Base-by-base conservation (phyloP, 257 asterid species). In the Solanum boliviense region DNA sequence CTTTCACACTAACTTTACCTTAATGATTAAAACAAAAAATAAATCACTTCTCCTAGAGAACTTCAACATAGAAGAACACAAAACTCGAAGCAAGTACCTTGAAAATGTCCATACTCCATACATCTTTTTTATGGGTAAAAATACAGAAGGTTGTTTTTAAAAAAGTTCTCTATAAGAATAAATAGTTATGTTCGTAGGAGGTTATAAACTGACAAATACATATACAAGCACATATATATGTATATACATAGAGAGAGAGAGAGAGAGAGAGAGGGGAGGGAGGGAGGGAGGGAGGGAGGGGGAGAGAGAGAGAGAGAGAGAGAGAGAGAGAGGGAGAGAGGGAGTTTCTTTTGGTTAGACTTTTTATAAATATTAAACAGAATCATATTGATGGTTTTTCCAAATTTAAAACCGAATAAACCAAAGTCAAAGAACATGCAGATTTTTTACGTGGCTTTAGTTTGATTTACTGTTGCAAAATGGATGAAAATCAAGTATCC, bases 221-320 rank as follows among this genome's bases (percentile, higher is more conserved):
- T 72, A 72, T 32, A 70, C 44, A 32, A 6, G 21, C 27, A 32
- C 39, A 31, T 15, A 18, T 4, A 32, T 18, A 18, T 2, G 21
- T 31, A 29, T 13, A 15, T 4, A 71, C 10, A 29, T 15, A 16
- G 79, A 72, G 39, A 71, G 13, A 13, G 76, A 67, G 35, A 27
- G 74, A 27, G 36, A 13, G 4, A 1, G 71, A 1, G 31, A 1
- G 32, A 0, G 4, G 9, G 44, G 2, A 7, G 2, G 41, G 1
- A 9, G 3, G 4, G 4, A 3, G 4, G 9, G 36, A 6, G 23
- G 5, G 74, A 13, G 35, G 27, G 38, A 2, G 73, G 5, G 5
- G 6, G 36, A 27, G 20, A 13, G 36, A 2, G 73, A 1, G 38
- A 1, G 38, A 0, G 21, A 5, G 36, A 6, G 35, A 25, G 38